phyloP scores from a whole-genome alignment of 345 rosid genomes.

The Conringia planisiliqua region DNA sequence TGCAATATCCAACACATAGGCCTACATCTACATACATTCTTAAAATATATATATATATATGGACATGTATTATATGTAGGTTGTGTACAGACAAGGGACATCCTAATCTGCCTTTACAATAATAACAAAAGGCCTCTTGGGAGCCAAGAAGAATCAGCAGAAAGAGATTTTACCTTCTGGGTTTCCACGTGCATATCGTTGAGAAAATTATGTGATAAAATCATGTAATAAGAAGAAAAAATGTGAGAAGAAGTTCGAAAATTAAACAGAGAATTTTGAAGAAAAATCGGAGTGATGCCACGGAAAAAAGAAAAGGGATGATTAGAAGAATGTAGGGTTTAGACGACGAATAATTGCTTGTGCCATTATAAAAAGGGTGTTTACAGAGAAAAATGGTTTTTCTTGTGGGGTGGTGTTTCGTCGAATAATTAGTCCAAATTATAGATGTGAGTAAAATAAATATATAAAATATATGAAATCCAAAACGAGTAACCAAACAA shows the following conservation, averaged over 20 bases:
- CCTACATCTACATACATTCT: conserved; percentile 24
- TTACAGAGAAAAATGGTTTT: not conserved
- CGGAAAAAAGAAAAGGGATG: not conserved
- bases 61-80: not conserved
- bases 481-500: conserved; percentile 28
- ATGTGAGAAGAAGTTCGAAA: not conserved
- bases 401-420: conserved; percentile 13
- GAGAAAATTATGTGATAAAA: not conserved
- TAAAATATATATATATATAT: not conserved
- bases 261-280: not conserved
- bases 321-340: not conserved
- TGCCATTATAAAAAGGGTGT: not conserved
- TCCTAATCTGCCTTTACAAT: conserved; percentile 7
- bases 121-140: conserved; percentile 23
- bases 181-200: conserved; percentile 56
- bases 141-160: conserved; percentile 27
- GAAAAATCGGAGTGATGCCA: not conserved
- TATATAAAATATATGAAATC: not conserved
- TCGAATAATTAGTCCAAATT: not conserved
- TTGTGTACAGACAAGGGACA: not conserved
- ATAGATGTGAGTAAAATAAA: not conserved
- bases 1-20: not conserved
- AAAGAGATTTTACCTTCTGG: conserved; percentile 44
- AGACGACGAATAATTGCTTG: not conserved
- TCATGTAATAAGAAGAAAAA: not conserved